phyloP scores from a whole-genome alignment of 495 filamentous ascomycete genomes.

The Xylaria venustula region DNA sequence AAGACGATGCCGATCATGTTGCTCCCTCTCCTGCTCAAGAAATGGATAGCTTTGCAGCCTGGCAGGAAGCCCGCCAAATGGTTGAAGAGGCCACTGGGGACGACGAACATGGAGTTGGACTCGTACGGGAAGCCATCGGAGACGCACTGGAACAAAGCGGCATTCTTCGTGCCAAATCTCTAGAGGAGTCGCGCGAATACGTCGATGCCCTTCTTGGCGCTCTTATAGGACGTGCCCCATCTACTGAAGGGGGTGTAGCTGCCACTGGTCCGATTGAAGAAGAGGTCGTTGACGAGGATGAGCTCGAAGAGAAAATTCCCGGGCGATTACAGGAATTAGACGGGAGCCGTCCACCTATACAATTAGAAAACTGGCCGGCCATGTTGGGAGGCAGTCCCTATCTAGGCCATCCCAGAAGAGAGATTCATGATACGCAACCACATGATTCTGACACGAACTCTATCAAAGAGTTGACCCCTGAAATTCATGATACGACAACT shows the following conservation, averaged over 20 bases:
- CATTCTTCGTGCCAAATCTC: conserved; percentile 33
- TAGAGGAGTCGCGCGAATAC: conserved; percentile 35
- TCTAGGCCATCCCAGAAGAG: neutral
- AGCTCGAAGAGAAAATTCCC: conserved; percentile 11
- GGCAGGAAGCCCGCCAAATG: conserved; percentile 53
- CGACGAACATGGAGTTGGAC: conserved; percentile 48
- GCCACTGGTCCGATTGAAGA: conserved; percentile 3
- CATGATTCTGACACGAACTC: neutral
- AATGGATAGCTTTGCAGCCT: conserved; percentile 31
- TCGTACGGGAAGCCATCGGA: conserved; percentile 42
- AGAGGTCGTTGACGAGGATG: conserved; percentile 24
- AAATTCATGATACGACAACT: neutral
- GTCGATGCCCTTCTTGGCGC: conserved; percentile 41
- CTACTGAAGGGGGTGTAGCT: neutral
- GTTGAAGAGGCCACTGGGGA: conserved; percentile 55
- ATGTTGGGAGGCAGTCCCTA: neutral
- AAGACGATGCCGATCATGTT: conserved; percentile 25
- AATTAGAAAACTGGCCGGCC: no score
- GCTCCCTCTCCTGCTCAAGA: conserved; percentile 22
- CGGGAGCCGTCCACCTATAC: neutral
- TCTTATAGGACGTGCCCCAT: conserved; percentile 27
- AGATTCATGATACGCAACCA: neutral
- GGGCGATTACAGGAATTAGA: neutral
- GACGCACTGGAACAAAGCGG: conserved; percentile 45
- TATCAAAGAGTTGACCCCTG: neutral